Base-by-base conservation (phyloP, 257 asterid species). In the Parsonsia alboflavescens region DNA sequence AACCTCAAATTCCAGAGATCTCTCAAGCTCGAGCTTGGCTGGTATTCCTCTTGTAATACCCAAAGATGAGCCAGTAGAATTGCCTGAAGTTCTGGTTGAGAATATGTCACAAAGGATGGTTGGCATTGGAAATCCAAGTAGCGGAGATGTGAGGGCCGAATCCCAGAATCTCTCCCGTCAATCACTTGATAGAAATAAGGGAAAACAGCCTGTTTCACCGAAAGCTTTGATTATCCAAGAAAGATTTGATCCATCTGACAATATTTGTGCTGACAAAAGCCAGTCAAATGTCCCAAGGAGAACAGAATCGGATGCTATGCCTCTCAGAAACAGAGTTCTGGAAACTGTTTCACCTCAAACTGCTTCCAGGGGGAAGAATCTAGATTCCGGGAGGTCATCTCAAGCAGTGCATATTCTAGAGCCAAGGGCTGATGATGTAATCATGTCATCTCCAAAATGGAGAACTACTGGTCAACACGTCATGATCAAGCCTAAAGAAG, bases 41-140 rank as follows among this genome's bases (percentile, higher is more conserved):
- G 77, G 52, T 64, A 59, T 71, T 72, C 82, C 79, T 28, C 82
- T 81, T 33, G 41, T 87, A 78, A 78, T 5, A 70, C 93, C 89
- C 21, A 90, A 87, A 84, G 95, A 83, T 64, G 95, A 90, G 85
- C 91, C 89, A n/a, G 68, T 72, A 58, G 93, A 80, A 68, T 76
- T 85, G 64, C 80, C 85, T 58, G 83, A 80, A 61, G 65, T n/a
- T 65, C 78, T 58, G 62, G 54, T 49, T 50, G 76, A 17, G 67
- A 77, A 79, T 78, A 82, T 69, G 13, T 75, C 82, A 21, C 80
- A 44, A 61, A 80, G 73, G 61, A 57, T 15, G 58, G 80, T 46
- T 53, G 80, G 52, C 61, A 53, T 85, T 36, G 82, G 75, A 61
- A 84, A 78, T 70, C 42, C 82, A 48, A 74, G 22, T 78, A 75